A percentile compares a stretch with the other conserved stretches of the same genome.
Conservation (phyloP, 2,329 filamentous ascomycete species). For the Phyllosticta citribraziliensis region DNA sequence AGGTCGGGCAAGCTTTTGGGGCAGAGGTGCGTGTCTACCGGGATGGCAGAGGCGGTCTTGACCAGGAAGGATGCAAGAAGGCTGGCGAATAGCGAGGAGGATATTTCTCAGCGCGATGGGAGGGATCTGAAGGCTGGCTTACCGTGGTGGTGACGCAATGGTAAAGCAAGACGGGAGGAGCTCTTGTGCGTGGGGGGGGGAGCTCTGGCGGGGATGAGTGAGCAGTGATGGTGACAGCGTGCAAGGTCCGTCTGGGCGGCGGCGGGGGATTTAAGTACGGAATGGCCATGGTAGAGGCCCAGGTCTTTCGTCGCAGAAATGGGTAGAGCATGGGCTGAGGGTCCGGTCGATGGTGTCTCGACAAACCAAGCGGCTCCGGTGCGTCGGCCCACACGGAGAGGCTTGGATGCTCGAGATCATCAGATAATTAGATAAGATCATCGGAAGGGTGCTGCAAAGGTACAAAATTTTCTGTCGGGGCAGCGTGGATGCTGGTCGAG, state of each 20-base stretch:
- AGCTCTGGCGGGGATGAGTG: neutral
- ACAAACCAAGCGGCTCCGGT: neutral
- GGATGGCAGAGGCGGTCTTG: neutral
- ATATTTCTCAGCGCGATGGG: conserved; percentile 1
- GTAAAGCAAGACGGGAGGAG: neutral
- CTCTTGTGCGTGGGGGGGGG: neutral
- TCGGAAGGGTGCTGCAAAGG: neutral
- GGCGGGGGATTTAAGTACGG: neutral
- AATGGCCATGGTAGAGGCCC: neutral
- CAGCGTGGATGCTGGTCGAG: neutral
- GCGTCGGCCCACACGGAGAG: neutral
- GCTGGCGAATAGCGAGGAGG: conserved; percentile 3
- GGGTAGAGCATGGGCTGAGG: neutral
- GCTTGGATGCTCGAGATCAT: neutral
- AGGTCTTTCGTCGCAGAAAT: neutral
- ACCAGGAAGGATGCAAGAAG: neutral
- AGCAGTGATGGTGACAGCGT: neutral
- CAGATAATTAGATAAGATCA: conserved; percentile 12
- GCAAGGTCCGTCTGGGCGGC: neutral
- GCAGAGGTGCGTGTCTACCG: neutral
- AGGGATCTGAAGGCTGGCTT: neutral
- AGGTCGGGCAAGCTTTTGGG: neutral
- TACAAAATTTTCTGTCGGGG: conserved; percentile 4
- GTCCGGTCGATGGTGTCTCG: neutral
- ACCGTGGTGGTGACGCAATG: conserved; percentile 4